These are phyloP conservation scores for Microdochium paspali DNA, from an alignment of 2,329 filamentous ascomycete species.

Conservation along the genomic window DNA sequence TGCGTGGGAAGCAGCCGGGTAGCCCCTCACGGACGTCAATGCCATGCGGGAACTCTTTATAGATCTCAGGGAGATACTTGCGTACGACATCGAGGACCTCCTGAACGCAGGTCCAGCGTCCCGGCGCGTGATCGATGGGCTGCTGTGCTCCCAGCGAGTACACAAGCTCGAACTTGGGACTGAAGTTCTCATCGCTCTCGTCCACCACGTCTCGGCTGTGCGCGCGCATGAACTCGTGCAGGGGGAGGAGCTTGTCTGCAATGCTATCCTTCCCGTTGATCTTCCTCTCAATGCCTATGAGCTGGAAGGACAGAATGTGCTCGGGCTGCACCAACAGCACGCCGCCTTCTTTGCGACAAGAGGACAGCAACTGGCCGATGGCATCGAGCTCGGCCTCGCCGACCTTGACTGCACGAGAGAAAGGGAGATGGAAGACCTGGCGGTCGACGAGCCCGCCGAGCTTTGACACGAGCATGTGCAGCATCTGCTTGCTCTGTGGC, in stretches of 20 bases:
- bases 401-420: constrained; percentile 39
- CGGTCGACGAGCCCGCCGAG: constrained; percentile 47
- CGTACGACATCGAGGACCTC: constrained; percentile 36
- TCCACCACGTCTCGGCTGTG: constrained; percentile 48
- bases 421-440: constrained; percentile 46
- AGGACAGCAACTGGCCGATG: constrained; percentile 27
- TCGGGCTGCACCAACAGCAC: constrained; percentile 55
- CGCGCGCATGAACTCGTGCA: constrained; percentile 33
- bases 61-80: constrained; percentile 16
- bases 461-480: constrained; percentile 41
- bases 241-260: constrained; percentile 24
- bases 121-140: constrained; percentile 38
- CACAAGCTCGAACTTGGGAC: constrained; percentile 49
- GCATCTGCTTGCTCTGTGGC: constrained; percentile 51
- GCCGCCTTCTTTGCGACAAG: constrained; percentile 40
- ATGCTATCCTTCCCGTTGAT: constrained; percentile 17
- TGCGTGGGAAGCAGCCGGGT: constrained; percentile 32
- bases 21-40: constrained; percentile 28
- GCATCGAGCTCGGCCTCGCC: constrained; percentile 12
- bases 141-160: constrained; percentile 50
- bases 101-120: constrained; percentile 48
- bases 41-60: constrained; percentile 19
- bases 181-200: constrained; percentile 57
- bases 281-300: constrained; percentile 47
- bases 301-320: constrained; percentile 52